Base-by-base conservation (phyloP, 345 rosid genomes). In the Brassica incana region DNA sequence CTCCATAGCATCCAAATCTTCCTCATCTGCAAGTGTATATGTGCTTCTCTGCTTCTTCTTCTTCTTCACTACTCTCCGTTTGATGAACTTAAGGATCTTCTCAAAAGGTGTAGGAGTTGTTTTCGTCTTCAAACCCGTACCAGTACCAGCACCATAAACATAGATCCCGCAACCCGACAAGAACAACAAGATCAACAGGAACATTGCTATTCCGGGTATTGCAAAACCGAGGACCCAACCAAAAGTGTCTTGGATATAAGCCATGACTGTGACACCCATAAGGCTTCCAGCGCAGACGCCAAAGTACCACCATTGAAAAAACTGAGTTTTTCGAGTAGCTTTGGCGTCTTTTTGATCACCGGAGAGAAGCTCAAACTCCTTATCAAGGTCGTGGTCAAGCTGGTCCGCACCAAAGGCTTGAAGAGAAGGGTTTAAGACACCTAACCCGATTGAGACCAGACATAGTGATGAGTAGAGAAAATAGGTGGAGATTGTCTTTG, bases 391-490 rank as follows among this genome's bases (percentile, higher is more conserved):
- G 3, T 75, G 73, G 56, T 85, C 88, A 0, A 91, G 88, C 75
- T 95, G 97, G 85, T 93, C 98, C 0, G 99, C 93, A 23, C 90
- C 99, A 64, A 95, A 93, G 69, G 99, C 98, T 81, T 95, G 99
- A 43, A 95, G 73, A 35, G 98, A 93, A 52, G 98, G 98, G 81
- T 87, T 95, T 27, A 86, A 89, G 43, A 89, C 98, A 23, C 95
- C 99, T 33, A 86, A 87, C 72, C 99, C 99, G 7, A 93, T 27
- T 16, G 99, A 91, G 78, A 91, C 88, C 73, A 93, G 76, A 66
- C 89, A 84, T 2, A 93, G 93, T 25, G 98, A 91, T 73, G 82
- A 85, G 76, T 88, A 89, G 32, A 95, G 90, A 84, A 88, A 89
- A 0, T 85, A 72, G 60, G 87, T 78, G 11, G 90, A 87, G 74